Conservation (phyloP, 495 filamentous ascomycete species). For the Penicillium arizonense region DNA sequence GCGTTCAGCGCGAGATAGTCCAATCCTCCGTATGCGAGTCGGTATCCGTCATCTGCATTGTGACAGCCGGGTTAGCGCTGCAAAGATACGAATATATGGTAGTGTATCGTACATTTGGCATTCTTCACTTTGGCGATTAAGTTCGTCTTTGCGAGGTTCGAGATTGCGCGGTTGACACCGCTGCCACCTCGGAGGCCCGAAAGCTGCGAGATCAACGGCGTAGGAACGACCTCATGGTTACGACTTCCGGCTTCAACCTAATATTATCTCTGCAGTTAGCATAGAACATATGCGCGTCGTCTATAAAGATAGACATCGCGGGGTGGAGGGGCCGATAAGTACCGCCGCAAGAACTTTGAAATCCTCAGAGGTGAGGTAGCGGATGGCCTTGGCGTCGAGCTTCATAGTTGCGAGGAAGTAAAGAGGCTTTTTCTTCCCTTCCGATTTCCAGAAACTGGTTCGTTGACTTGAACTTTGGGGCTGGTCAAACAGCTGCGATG, state of each 20-base stretch:
- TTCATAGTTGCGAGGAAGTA: constrained; percentile 59
- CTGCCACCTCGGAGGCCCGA: constrained; percentile 78
- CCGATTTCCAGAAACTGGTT: constrained; percentile 2
- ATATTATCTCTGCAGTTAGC: neutral
- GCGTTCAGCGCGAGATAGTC: constrained; percentile 95
- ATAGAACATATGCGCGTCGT: constrained; percentile 28
- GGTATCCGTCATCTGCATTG: constrained; percentile 82
- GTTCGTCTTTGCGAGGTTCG: constrained; percentile 85
- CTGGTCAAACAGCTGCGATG: constrained; percentile 14
- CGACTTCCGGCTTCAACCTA: constrained; percentile 90
- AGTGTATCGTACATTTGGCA: constrained; percentile 64
- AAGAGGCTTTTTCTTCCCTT: neutral
- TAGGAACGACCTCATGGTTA: constrained; percentile 96
- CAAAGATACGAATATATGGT: neutral
- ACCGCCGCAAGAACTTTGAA: constrained; percentile 94
- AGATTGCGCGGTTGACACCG: constrained; percentile 85
- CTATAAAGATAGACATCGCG: constrained; percentile 19
- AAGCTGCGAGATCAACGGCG: constrained; percentile 79
- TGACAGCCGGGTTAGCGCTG: neutral
- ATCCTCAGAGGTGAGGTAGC: constrained; percentile 88
- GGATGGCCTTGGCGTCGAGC: constrained; percentile 86
- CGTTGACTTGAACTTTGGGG: constrained; percentile 4
- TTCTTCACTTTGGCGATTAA: constrained; percentile 92
- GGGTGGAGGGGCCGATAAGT: constrained; percentile 32
- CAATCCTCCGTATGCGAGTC: constrained; percentile 92